Evolutionary conservation across 177 flowering plant genomes (phyloP).

Genomic region (Vitis hybrid): DNA sequence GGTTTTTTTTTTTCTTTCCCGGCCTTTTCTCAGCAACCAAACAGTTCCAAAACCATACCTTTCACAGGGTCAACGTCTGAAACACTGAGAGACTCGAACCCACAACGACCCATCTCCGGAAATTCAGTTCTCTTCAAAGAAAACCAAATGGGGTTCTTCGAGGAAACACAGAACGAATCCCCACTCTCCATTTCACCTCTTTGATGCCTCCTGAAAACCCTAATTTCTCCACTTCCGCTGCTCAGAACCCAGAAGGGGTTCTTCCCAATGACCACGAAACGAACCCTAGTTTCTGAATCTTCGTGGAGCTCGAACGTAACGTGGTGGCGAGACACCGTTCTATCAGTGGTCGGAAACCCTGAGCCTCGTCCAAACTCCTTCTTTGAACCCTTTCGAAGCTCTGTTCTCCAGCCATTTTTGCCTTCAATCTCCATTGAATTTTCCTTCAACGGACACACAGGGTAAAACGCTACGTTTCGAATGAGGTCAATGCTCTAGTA

Average conservation of each 20-base stretch:
- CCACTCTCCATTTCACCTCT: slow-evolving; percentile 48
- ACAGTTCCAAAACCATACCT: slow-evolving; percentile 40
- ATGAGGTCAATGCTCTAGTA: no score
- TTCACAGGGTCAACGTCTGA: slow-evolving; percentile 61
- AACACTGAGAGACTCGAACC: slow-evolving; percentile 37
- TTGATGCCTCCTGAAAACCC: slow-evolving; percentile 47
- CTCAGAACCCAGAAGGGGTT: slow-evolving; percentile 72
- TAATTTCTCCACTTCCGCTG: slow-evolving; percentile 22
- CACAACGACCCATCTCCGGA: slow-evolving; percentile 18
- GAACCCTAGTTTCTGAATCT: slow-evolving; percentile 24
- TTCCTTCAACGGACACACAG: no score
- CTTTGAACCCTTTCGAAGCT: slow-evolving; percentile 22
- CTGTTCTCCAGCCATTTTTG: slow-evolving; percentile 44
- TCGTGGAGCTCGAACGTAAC: slow-evolving; percentile 27
- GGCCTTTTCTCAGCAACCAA: slow-evolving; percentile 5
- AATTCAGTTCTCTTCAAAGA: slow-evolving; percentile 25
- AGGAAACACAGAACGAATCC: slow-evolving; percentile 61
- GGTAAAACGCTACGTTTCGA: no score
- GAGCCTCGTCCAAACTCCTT: slow-evolving; percentile 53
- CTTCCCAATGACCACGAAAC: slow-evolving; percentile 61
- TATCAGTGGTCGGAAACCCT: slow-evolving; percentile 38
- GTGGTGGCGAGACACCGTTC: slow-evolving; percentile 73
- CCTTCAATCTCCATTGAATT: slow-evolving; percentile 58
- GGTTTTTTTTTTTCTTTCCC: background rate
- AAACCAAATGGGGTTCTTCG: slow-evolving; percentile 54